phyloP scores from a whole-genome alignment of 2,329 filamentous ascomycete genomes.

The Aspergillus intermedius region DNA sequence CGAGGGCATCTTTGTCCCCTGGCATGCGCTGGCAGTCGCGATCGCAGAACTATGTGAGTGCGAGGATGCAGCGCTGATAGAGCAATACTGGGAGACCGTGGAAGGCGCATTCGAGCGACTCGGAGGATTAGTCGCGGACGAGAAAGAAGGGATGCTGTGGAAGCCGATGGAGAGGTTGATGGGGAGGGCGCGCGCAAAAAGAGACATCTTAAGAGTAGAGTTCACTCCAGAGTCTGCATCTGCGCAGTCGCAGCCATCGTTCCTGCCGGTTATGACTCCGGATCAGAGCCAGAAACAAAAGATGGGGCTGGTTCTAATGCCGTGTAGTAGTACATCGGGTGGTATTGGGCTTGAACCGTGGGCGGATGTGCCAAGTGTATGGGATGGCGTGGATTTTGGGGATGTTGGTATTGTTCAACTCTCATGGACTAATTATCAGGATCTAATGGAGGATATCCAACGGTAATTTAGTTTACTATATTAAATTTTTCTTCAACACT shows the following conservation, averaged over 20 bases:
- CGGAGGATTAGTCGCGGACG: conserved; percentile 20
- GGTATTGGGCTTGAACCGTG: conserved; percentile 6
- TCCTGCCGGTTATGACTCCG: background rate
- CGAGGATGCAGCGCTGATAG: conserved; percentile 15
- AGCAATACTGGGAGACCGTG: conserved; percentile 20
- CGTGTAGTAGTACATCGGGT: background rate
- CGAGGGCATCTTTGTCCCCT: conserved; percentile 23
- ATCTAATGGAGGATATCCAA: conserved; percentile 19
- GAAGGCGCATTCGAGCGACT: conserved; percentile 18
- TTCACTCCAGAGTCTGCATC: background rate
- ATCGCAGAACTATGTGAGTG: conserved; percentile 27
- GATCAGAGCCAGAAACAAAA: too few relatives aligned
- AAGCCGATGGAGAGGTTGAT: conserved; percentile 26
- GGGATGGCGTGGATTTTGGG: conserved; percentile 20
- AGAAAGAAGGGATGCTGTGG: conserved; percentile 24
- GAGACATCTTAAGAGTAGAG: conserved; percentile 3
- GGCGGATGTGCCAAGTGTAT: conserved; percentile 12
- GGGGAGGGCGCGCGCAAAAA: conserved; percentile 15
- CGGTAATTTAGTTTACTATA: background rate
- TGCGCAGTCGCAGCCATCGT: conserved; percentile 1
- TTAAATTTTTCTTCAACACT: background rate
- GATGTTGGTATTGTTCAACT: conserved; percentile 3
- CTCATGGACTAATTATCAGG: conserved; percentile 23
- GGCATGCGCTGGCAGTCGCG: conserved; percentile 28
- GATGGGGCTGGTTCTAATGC: background rate